These are phyloP conservation scores for Metschnikowia drakensbergensis DNA, from an alignment of 805 yeast species.

Conservation along the genomic window DNA sequence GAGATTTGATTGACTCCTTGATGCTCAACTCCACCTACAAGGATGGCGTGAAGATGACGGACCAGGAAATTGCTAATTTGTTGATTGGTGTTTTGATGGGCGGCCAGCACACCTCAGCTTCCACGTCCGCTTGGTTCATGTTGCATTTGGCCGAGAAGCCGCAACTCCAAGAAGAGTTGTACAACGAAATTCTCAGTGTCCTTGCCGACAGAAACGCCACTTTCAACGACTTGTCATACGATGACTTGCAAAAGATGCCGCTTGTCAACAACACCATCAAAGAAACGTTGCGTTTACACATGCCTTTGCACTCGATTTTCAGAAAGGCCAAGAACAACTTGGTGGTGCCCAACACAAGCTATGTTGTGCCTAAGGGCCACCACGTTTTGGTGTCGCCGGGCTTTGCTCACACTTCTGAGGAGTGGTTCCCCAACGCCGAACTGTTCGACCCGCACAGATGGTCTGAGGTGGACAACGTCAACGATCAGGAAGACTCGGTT, in stretches of 20 bases:
- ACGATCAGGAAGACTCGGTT: conserved; percentile 42
- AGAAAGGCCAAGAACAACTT: conserved; percentile 80
- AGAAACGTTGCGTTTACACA: conserved; percentile 93
- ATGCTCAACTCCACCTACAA: conserved; percentile 81
- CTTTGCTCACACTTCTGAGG: conserved; percentile 71
- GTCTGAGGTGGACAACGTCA: conserved; percentile 35
- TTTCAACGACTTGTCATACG: conserved; percentile 65
- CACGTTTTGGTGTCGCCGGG: conserved; percentile 94
- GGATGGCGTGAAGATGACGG: conserved; percentile 93
- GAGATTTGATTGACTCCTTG: conserved; percentile 87
- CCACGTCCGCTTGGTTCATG: conserved; percentile 93
- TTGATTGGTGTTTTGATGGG: conserved; percentile 97
- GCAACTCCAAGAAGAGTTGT: conserved; percentile 77
- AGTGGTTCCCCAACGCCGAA: conserved; percentile 73
- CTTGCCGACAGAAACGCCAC: conserved; percentile 41
- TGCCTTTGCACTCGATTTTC: conserved; percentile 94
- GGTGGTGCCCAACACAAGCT: conserved; percentile 71
- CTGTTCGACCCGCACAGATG: conserved; percentile 86
- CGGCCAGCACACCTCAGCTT: conserved; percentile 96
- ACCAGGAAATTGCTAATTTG: conserved; percentile 88
- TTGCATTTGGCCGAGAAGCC: conserved; percentile 88
- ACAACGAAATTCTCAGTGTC: conserved; percentile 66
- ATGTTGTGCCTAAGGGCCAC: conserved; percentile 85
- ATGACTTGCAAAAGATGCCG: conserved; percentile 77
- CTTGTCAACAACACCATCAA: conserved; percentile 78